phyloP scores from a whole-genome alignment of 169 alveolate genomes.

The Plasmodium berghei region DNA sequence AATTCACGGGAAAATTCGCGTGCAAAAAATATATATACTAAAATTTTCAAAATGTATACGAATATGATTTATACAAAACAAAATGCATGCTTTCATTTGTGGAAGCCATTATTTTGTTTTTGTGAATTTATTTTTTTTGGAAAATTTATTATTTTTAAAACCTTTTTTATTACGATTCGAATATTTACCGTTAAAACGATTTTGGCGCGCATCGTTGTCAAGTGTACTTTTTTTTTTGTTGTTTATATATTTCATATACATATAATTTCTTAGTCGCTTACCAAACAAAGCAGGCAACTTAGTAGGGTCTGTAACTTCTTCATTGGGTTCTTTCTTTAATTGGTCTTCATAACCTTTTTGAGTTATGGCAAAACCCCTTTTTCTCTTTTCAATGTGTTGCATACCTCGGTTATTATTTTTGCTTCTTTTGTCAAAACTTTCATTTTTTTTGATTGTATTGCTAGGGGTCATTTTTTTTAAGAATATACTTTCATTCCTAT shows the following conservation, averaged over 20 bases:
- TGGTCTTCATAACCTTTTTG: slow-evolving; percentile 50
- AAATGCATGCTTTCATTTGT: no score
- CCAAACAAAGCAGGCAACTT: slow-evolving; percentile 61
- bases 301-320: slow-evolving; percentile 68
- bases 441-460: not conserved
- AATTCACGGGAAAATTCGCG: no score
- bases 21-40: no score
- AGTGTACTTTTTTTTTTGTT: no score
- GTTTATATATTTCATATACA: slow-evolving; percentile 35
- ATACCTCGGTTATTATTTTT: not conserved
- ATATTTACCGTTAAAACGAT: no score
- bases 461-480: not conserved
- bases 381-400: slow-evolving; percentile 1
- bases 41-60: no score
- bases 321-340: slow-evolving; percentile 52
- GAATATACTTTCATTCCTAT: slow-evolving; percentile 32
- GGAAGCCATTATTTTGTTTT: no score
- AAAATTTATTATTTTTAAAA: no score
- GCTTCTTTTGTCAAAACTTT: not conserved
- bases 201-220: no score
- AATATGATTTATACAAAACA: no score
- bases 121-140: no score
- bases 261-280: slow-evolving; percentile 20
- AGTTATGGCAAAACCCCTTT: slow-evolving; percentile 25
- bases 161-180: no score